phyloP scores from a whole-genome alignment of 768 basidiomycete genomes.

The Solioccasus polychromus region DNA sequence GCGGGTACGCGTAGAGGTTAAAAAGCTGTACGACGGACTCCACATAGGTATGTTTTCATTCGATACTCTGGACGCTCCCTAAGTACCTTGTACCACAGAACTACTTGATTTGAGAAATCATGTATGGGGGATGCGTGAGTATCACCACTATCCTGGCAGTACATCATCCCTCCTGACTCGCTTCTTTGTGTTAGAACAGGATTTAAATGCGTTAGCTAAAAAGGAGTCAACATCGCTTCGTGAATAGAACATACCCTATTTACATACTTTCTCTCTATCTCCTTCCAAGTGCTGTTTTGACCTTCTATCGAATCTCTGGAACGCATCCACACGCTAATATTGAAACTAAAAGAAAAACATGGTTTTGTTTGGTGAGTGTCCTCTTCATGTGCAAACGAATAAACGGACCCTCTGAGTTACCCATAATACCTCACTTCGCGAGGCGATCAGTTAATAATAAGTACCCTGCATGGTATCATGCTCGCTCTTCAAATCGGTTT shows the following conservation, averaged over 20 bases:
- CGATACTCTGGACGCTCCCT: background rate
- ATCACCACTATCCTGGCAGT: background rate
- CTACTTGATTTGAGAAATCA: conserved; percentile 77
- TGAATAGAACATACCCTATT: conserved; percentile 36
- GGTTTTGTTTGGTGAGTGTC: no score
- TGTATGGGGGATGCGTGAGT: conserved; percentile 88
- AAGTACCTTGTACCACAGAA: conserved; percentile 41
- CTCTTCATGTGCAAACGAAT: no score
- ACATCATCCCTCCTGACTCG: background rate
- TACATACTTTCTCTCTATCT: background rate
- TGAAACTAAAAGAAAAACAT: no score
- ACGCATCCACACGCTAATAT: no score
- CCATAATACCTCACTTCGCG: no score
- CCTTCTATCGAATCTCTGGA: no score
- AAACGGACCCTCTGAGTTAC: no score
- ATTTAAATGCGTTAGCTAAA: conserved; percentile 70
- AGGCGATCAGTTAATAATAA: no score
- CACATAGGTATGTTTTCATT: conserved; percentile 59
- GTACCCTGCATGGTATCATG: no score
- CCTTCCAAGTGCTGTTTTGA: background rate
- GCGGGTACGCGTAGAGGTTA: conserved; percentile 73
- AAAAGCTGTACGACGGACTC: conserved; percentile 83
- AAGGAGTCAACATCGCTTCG: conserved; percentile 62
- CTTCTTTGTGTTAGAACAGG: conserved; percentile 58
- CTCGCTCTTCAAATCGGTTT: no score